A percentile compares a stretch with the other conserved stretches of the same genome.
Evolutionary conservation across 768 basidiomycete genomes (phyloP).

Genomic region (Hortiboletus flavorubellus): DNA sequence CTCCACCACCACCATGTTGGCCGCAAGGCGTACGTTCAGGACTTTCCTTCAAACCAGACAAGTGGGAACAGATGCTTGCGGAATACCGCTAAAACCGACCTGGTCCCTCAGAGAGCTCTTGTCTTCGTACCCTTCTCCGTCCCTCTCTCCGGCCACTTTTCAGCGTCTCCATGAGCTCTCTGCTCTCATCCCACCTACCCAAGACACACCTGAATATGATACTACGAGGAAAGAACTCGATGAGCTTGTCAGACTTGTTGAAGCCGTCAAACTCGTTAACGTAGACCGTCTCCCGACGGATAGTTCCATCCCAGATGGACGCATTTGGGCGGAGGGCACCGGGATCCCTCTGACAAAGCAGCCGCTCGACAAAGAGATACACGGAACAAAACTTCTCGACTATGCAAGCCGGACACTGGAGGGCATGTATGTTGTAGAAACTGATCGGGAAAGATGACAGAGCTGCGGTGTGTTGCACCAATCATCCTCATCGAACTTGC

Average conservation of each 20-base stretch:
- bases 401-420: constrained; percentile 46
- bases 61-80: constrained; percentile 49
- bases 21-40: background rate
- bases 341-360: constrained; percentile 30
- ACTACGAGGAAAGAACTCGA: constrained; percentile 58
- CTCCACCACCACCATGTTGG: constrained; percentile 1
- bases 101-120: constrained; percentile 81
- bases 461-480: constrained; percentile 1
- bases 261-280: constrained; percentile 71
- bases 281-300: constrained; percentile 26
- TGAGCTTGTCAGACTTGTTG: constrained; percentile 71
- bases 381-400: constrained; percentile 46
- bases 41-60: constrained; percentile 5
- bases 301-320: constrained; percentile 37
- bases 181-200: constrained; percentile 63
- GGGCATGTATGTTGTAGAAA: constrained; percentile 64
- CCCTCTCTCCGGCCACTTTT: constrained; percentile 54
- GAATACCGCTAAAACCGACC: constrained; percentile 63
- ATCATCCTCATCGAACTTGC: background rate
- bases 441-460: constrained; percentile 27
- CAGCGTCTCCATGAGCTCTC: constrained; percentile 67
- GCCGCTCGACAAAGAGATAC: constrained; percentile 23
- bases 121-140: constrained; percentile 72
- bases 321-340: constrained; percentile 39
- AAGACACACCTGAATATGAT: constrained; percentile 51